These are phyloP conservation scores for Paramecium caudatum DNA, from an alignment of 73 alveolate genomes.

Conservation along the genomic window DNA sequence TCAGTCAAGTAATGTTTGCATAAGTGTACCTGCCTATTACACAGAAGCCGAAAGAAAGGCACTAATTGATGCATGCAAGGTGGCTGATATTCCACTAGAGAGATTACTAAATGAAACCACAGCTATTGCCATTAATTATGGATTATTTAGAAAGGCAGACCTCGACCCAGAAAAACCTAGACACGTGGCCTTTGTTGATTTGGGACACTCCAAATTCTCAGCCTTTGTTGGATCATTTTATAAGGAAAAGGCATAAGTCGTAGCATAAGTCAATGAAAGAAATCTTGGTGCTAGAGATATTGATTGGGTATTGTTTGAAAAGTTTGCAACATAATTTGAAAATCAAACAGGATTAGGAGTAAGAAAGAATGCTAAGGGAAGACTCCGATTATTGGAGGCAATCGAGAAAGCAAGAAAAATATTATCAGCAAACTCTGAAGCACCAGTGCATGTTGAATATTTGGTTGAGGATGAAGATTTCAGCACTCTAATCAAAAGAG, in stretches of 20 bases:
- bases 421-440: conserved; percentile 94
- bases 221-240: conserved; percentile 92
- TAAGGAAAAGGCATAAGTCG: conserved; percentile 88
- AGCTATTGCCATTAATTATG: conserved; percentile 98
- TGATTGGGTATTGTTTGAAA: conserved; percentile 90
- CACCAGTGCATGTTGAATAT: conserved; percentile 88
- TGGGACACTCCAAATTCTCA: conserved; percentile 96
- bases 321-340: conserved; percentile 87
- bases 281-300: conserved; percentile 97
- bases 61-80: conserved; percentile 90
- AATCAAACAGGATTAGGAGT: conserved; percentile 90
- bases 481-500: conserved; percentile 87
- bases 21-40: conserved; percentile 91
- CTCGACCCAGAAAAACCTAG: conserved; percentile 90
- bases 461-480: conserved; percentile 97
- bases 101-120: conserved; percentile 97
- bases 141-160: conserved; percentile 95
- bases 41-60: conserved; percentile 96
- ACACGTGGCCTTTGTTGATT: conserved; percentile 95
- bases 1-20: conserved; percentile 69
- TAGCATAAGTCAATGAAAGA: conserved; percentile 91
- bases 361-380: conserved; percentile 87
- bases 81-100: conserved; percentile 90
- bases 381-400: conserved; percentile 93
- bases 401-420: conserved; percentile 95